Conservation (phyloP, 805 yeast species). For the Pichia occidentalis region DNA sequence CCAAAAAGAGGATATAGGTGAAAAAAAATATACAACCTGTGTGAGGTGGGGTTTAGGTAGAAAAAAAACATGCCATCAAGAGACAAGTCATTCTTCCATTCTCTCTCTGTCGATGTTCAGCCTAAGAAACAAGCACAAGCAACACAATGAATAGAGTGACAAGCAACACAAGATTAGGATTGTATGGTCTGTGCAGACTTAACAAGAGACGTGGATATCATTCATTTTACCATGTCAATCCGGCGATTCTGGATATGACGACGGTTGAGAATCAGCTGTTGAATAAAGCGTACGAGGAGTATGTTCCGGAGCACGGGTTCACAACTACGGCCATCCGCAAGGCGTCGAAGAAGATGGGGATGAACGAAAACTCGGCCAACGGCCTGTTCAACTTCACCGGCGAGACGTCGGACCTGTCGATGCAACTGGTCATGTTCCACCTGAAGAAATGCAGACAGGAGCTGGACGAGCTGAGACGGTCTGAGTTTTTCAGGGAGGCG, state of each 20-base stretch:
- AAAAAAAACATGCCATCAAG: too few relatives aligned
- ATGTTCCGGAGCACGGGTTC: slow-evolving; percentile 44
- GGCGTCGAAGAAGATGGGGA: slow-evolving; percentile 37
- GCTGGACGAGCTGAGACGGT: slow-evolving; percentile 25
- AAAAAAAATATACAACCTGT: too few relatives aligned
- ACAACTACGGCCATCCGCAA: slow-evolving; percentile 32
- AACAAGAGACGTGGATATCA: too few relatives aligned
- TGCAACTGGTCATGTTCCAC: slow-evolving; percentile 41
- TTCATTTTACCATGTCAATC: slow-evolving; percentile 33
- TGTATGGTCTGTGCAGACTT: too few relatives aligned
- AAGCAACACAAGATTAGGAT: neutral
- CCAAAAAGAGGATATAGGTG: too few relatives aligned
- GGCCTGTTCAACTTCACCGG: slow-evolving; percentile 34
- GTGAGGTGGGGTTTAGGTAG: too few relatives aligned
- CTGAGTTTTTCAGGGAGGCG: slow-evolving; percentile 21
- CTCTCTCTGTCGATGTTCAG: too few relatives aligned
- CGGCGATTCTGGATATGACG: slow-evolving; percentile 26
- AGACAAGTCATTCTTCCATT: neutral
- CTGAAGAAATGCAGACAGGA: slow-evolving; percentile 37
- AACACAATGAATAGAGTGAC: neutral
- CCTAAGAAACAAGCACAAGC: too few relatives aligned
- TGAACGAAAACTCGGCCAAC: slow-evolving; percentile 36
- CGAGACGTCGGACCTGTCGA: slow-evolving; percentile 27
- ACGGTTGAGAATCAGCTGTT: slow-evolving; percentile 36
- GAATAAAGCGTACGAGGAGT: slow-evolving; percentile 24